phyloP scores from a whole-genome alignment of 2,329 filamentous ascomycete species.

The Arthrobotrys conoides region DNA sequence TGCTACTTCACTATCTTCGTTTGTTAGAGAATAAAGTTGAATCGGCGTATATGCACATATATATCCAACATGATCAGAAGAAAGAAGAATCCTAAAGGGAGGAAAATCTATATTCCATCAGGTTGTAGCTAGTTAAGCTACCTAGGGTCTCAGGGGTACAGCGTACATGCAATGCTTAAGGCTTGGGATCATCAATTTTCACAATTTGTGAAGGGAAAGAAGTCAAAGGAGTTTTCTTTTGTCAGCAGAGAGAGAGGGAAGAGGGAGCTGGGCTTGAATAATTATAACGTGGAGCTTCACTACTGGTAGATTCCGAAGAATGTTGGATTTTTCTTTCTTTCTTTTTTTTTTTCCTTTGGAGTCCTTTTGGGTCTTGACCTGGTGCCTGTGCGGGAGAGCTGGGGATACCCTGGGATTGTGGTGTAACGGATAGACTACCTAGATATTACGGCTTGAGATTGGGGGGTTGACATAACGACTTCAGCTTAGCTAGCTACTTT shows the following conservation, averaged over 20 bases:
- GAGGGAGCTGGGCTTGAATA: background rate
- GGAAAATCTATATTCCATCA: background rate
- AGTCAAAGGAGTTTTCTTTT: background rate
- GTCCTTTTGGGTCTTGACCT: background rate
- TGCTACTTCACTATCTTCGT: no score
- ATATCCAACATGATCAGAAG: background rate
- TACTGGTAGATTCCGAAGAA: conserved; percentile 28
- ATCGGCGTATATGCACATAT: background rate
- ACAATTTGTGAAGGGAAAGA: background rate
- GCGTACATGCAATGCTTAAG: background rate
- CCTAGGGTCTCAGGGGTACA: background rate
- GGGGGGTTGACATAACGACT: background rate
- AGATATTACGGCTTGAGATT: conserved; percentile 10
- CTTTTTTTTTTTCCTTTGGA: background rate
- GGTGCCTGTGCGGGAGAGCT: conserved; percentile 21
- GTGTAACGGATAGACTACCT: conserved; percentile 22
- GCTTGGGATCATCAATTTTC: background rate
- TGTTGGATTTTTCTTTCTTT: conserved; percentile 20
- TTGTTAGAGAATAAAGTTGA: background rate
- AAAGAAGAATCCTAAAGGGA: background rate
- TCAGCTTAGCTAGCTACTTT: no score
- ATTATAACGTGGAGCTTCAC: conserved; percentile 14
- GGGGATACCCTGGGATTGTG: conserved; percentile 3
- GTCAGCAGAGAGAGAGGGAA: no score
- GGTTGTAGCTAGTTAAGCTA: background rate